Conservation (phyloP, 1,139 yeast genomes). For the Debaryomyces nepalensis region DNA sequence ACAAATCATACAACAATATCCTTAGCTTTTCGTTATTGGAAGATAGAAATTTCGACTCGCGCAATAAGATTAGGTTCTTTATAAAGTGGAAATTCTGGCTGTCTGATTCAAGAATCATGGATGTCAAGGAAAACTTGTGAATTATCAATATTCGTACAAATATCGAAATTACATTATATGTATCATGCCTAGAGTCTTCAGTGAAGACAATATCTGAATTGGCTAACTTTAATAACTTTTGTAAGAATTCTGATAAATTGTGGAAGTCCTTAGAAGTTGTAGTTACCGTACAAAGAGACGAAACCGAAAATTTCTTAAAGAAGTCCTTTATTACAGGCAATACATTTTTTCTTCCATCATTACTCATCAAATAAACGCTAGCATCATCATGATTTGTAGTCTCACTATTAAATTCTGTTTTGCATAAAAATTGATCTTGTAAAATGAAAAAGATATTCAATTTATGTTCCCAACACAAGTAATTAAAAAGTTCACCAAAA, state of each 20-base stretch:
- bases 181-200: slow-evolving; percentile 15
- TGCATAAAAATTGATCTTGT: slow-evolving; percentile 32
- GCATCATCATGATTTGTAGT: slow-evolving; percentile 10
- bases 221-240: slow-evolving; percentile 23
- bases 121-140: slow-evolving; percentile 51
- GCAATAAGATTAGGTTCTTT: slow-evolving; percentile 49
- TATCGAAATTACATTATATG: slow-evolving; percentile 37
- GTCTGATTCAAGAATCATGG: slow-evolving; percentile 36
- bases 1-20: slow-evolving; percentile 64
- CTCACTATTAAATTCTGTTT: slow-evolving; percentile 19
- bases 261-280: slow-evolving; percentile 26
- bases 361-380: slow-evolving; percentile 16
- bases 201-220: slow-evolving; percentile 15
- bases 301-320: slow-evolving; percentile 44
- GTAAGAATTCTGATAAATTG: slow-evolving; percentile 24
- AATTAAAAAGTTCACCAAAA: slow-evolving; percentile 48
- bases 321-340: slow-evolving; percentile 42
- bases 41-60: slow-evolving; percentile 45
- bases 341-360: slow-evolving; percentile 18
- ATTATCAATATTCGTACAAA: slow-evolving; percentile 63
- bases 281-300: slow-evolving; percentile 29
- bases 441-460: slow-evolving; percentile 32
- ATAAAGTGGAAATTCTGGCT: slow-evolving; percentile 44
- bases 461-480: slow-evolving; percentile 36
- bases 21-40: slow-evolving; percentile 54